Evolutionary conservation across 1,284 basidiomycete genomes (phyloP).

Genomic region (Pisolithus thermaeus): DNA sequence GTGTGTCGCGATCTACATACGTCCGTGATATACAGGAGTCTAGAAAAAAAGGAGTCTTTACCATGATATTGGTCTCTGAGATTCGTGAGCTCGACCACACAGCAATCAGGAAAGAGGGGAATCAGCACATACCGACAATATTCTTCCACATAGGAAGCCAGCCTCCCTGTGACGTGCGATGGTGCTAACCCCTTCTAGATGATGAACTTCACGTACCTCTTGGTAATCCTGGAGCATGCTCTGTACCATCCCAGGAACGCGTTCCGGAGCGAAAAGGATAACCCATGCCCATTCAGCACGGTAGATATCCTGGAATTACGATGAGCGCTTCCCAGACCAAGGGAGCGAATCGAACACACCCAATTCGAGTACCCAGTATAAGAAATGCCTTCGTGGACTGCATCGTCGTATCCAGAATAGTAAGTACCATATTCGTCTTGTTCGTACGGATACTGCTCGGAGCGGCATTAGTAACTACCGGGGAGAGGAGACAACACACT

Average conservation of each 20-base stretch:
- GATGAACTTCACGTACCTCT: slow-evolving; percentile 36
- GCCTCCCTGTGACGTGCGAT: slow-evolving; percentile 46
- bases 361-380: slow-evolving; percentile 85
- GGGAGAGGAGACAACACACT: slow-evolving; percentile 28
- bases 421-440: slow-evolving; percentile 65
- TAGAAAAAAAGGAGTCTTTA: slow-evolving; percentile 9
- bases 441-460: slow-evolving; percentile 70
- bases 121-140: slow-evolving; percentile 50
- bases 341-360: slow-evolving; percentile 34
- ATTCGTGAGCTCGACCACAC: background rate
- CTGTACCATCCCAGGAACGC: slow-evolving; percentile 68
- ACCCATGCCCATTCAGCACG: slow-evolving; percentile 77
- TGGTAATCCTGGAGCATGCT: slow-evolving; percentile 79
- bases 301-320: slow-evolving; percentile 56
- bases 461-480: slow-evolving; percentile 1
- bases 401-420: slow-evolving; percentile 72
- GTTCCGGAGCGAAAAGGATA: slow-evolving; percentile 71
- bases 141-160: slow-evolving; percentile 93
- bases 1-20: slow-evolving; percentile 64
- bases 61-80: slow-evolving; percentile 71
- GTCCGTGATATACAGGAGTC: background rate
- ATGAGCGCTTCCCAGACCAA: background rate
- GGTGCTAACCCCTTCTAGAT: too few relatives aligned
- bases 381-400: slow-evolving; percentile 55
- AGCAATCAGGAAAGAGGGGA: background rate